Percentiles rank a stretch among this genome's conserved stretches.
These are phyloP conservation scores for Saprolegnia diclina DNA, from an alignment of 352 stramenopile genomes.

Conservation along the genomic window DNA sequence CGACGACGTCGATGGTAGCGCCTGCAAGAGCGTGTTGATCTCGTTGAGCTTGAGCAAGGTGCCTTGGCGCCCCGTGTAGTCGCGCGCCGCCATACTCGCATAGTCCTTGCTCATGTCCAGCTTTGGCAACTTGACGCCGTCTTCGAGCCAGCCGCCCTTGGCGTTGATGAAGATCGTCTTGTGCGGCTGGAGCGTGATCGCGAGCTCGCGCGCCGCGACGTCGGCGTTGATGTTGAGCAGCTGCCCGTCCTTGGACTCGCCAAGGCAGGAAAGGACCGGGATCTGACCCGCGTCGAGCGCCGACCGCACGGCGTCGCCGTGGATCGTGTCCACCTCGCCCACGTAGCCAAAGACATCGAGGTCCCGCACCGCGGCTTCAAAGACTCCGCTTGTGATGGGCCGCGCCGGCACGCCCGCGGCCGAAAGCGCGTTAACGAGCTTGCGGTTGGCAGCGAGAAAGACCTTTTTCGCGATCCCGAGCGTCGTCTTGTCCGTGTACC, in stretches of 20 bases:
- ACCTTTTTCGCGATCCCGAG: constrained; percentile 82
- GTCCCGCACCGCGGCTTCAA: constrained; percentile 76
- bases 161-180: constrained; percentile 88
- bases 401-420: constrained; percentile 53
- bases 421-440: constrained; percentile 69
- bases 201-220: constrained; percentile 72
- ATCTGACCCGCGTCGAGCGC: constrained; percentile 68
- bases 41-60: constrained; percentile 90
- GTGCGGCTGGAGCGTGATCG: constrained; percentile 71
- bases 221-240: constrained; percentile 89
- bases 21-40: constrained; percentile 79
- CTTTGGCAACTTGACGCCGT: constrained; percentile 72
- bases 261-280: constrained; percentile 79
- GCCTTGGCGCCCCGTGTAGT: constrained; percentile 85
- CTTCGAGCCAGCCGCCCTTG: constrained; percentile 84
- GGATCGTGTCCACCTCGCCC: constrained; percentile 74
- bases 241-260: constrained; percentile 62
- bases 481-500: constrained; percentile 82
- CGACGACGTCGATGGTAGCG: constrained; percentile 66
- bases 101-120: constrained; percentile 83
- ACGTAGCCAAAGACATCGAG: constrained; percentile 81
- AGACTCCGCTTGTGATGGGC: constrained; percentile 84
- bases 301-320: constrained; percentile 56
- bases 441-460: constrained; percentile 78
- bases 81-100: constrained; percentile 55